Conservation (phyloP, 2,329 filamentous ascomycete species). For the Aspergillus tanneri region DNA sequence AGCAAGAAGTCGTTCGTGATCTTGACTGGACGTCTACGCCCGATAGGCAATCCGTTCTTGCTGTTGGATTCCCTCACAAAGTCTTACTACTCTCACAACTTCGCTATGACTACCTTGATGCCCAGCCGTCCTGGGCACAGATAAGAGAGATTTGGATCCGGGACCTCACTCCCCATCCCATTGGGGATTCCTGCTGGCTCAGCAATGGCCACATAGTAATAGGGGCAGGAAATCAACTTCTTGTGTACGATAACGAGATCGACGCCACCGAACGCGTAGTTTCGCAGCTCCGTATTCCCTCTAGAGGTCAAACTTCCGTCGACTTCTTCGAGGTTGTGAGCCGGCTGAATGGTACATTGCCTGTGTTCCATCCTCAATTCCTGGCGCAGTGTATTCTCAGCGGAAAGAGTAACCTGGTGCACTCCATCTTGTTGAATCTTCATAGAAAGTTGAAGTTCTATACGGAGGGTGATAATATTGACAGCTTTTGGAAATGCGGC, state of each 20-base stretch:
- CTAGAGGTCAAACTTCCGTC: slow-evolving; percentile 51
- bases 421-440: slow-evolving; percentile 69
- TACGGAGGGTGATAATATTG: slow-evolving; percentile 74
- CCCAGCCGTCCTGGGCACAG: slow-evolving; percentile 83
- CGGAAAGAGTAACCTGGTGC: slow-evolving; percentile 71
- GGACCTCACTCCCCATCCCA: slow-evolving; percentile 81
- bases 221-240: slow-evolving; percentile 86
- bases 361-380: slow-evolving; percentile 89
- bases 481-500: slow-evolving; percentile 68
- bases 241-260: slow-evolving; percentile 77
- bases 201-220: slow-evolving; percentile 81
- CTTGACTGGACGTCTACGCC: slow-evolving; percentile 93
- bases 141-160: slow-evolving; percentile 79
- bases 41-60: slow-evolving; percentile 81
- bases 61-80: slow-evolving; percentile 87
- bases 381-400: slow-evolving; percentile 80
- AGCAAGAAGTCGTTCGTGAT: slow-evolving; percentile 74
- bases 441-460: slow-evolving; percentile 78
- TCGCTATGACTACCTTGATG: slow-evolving; percentile 86
- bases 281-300: slow-evolving; percentile 53
- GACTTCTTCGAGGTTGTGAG: slow-evolving; percentile 81
- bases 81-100: slow-evolving; percentile 81
- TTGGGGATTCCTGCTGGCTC: slow-evolving; percentile 91
- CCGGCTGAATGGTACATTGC: slow-evolving; percentile 79
- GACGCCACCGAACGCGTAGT: slow-evolving; percentile 62